Evolutionary conservation across 768 basidiomycete genomes (phyloP).

Genomic region (Clathrus columnatus): DNA sequence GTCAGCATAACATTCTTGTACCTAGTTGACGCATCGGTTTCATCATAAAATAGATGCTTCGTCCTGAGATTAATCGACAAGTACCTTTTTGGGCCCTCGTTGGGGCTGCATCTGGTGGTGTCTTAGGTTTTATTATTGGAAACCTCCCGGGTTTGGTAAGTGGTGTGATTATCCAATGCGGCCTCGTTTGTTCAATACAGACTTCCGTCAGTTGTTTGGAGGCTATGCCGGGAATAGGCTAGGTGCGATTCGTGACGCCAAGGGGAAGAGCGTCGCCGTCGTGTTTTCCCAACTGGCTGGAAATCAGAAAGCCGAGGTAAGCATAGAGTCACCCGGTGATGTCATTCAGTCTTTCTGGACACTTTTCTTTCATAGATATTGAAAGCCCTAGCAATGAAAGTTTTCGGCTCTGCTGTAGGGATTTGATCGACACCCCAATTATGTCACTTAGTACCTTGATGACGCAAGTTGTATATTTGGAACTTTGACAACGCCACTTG

Average conservation of each 20-base stretch:
- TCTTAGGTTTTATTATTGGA: conserved; percentile 44
- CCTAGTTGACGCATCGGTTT: neutral
- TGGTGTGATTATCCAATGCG: neutral
- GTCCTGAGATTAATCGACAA: conserved; percentile 70
- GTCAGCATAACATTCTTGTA: conserved; percentile 30
- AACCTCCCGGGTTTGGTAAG: conserved; percentile 74
- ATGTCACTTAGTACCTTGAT: neutral
- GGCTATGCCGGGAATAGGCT: conserved; percentile 84
- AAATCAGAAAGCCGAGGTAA: conserved; percentile 80
- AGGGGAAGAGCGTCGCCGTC: conserved; percentile 85
- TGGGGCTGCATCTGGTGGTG: conserved; percentile 63
- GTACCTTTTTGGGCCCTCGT: conserved; percentile 70
- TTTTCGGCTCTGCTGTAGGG: conserved; percentile 54
- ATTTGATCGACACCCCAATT: neutral
- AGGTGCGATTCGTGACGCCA: conserved; percentile 87
- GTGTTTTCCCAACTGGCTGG: conserved; percentile 75
- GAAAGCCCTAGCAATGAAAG: conserved; percentile 73
- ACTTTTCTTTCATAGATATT: conserved; percentile 47
- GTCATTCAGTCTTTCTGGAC: neutral
- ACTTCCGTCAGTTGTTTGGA: conserved; percentile 36
- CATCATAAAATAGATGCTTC: conserved; percentile 43
- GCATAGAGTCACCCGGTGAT: too few relatives aligned
- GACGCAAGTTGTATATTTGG: neutral
- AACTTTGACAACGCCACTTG: too few relatives aligned
- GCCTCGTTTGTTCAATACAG: neutral